Conservation (phyloP, 1,284 basidiomycete species). For the Mycena citricolor region DNA sequence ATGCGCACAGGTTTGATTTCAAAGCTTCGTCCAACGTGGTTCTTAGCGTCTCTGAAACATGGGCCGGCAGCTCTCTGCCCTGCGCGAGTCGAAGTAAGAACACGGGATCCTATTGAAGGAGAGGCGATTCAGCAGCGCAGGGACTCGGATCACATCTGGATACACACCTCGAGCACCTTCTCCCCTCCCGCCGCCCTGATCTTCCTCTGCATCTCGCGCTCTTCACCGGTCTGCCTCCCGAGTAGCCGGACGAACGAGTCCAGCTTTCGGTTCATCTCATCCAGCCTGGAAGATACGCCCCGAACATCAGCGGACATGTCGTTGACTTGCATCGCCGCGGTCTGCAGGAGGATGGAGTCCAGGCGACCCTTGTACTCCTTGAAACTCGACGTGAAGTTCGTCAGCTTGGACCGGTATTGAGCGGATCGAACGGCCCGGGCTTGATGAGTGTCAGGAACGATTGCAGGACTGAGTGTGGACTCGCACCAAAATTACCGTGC, state of each 20-base stretch:
- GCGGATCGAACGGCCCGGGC: conserved; percentile 25
- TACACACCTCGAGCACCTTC: conserved; percentile 26
- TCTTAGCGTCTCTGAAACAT: conserved; percentile 20
- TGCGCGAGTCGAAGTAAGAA: conserved; percentile 24
- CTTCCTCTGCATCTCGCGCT: conserved; percentile 20
- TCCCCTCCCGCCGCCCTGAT: conserved; percentile 25
- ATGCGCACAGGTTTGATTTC: conserved; percentile 21
- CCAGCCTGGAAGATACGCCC: conserved; percentile 18
- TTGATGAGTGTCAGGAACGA: conserved; percentile 3
- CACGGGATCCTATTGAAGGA: conserved; percentile 17
- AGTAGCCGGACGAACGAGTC: conserved; percentile 18
- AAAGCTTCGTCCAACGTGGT: conserved; percentile 26
- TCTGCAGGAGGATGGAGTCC: conserved; percentile 23
- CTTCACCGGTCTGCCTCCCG: conserved; percentile 18
- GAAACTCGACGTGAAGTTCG: conserved; percentile 23
- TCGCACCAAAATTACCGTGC: conserved; percentile 26
- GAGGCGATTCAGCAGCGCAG: not conserved
- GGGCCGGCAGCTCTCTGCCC: conserved; percentile 16
- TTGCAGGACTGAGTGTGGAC: not conserved
- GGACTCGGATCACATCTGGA: not conserved
- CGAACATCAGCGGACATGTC: conserved; percentile 17
- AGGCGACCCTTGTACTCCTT: conserved; percentile 23
- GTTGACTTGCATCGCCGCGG: conserved; percentile 24
- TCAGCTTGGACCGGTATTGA: conserved; percentile 28
- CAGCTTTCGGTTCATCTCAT: conserved; percentile 8